Evolutionary conservation across 768 basidiomycete genomes (phyloP).

Genomic region (Hortiboletus campestris): DNA sequence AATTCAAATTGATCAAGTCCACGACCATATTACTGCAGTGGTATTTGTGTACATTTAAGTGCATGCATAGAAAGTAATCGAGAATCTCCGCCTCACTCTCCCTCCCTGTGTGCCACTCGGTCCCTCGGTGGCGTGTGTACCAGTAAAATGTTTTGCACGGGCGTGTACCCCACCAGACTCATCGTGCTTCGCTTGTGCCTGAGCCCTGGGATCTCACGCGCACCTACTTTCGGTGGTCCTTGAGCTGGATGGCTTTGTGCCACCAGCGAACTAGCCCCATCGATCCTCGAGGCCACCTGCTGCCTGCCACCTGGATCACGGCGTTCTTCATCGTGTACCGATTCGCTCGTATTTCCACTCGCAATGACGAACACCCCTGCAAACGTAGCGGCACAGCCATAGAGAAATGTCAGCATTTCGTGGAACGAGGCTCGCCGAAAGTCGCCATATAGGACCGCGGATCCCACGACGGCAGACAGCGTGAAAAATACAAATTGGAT

Average conservation of each 20-base stretch:
- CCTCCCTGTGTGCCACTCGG: conserved; percentile 36
- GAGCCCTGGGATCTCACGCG: conserved; percentile 44
- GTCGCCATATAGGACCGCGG: conserved; percentile 91
- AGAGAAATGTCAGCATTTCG: conserved; percentile 78
- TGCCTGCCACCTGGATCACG: conserved; percentile 30
- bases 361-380: conserved; percentile 87
- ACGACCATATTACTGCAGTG: neutral
- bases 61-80: neutral
- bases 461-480: conserved; percentile 88
- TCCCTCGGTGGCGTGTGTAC: conserved; percentile 65
- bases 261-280: conserved; percentile 22
- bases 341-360: conserved; percentile 40
- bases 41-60: too few relatives aligned
- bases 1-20: neutral
- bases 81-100: conserved; percentile 19
- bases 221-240: conserved; percentile 44
- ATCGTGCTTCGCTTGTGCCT: conserved; percentile 55
- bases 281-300: conserved; percentile 29
- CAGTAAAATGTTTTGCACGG: conserved; percentile 71
- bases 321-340: conserved; percentile 29
- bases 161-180: conserved; percentile 67
- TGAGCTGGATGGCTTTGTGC: conserved; percentile 40
- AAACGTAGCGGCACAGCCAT: conserved; percentile 88
- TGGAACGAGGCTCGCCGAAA: conserved; percentile 82
- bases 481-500: conserved; percentile 96